Conservation (phyloP, 2,329 filamentous ascomycete genomes). For the Colletotrichum zoysiae region DNA sequence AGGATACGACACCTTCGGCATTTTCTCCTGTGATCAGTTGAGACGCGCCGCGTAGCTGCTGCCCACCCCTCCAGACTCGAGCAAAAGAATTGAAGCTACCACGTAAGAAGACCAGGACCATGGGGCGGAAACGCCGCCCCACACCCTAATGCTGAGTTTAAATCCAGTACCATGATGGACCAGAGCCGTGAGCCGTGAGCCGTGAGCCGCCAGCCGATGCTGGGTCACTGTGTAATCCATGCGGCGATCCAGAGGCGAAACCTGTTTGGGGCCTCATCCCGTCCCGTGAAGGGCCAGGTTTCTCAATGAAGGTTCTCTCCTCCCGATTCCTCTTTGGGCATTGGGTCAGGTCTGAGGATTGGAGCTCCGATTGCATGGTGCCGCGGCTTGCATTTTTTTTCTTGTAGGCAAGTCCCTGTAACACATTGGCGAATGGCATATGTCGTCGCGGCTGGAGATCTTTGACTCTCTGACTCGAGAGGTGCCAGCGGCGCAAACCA, state of each 20-base stretch:
- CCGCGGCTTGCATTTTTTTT: conserved; percentile 2
- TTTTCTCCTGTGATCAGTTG: background rate
- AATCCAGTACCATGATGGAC: conserved; percentile 21
- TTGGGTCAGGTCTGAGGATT: background rate
- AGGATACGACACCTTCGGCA: conserved; percentile 2
- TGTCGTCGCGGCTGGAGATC: conserved; percentile 22
- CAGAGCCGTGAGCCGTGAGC: conserved; percentile 15
- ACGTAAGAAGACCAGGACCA: background rate
- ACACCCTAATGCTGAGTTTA: conserved; percentile 21
- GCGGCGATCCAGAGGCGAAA: conserved; percentile 26
- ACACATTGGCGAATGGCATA: conserved; percentile 28
- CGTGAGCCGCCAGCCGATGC: conserved; percentile 4
- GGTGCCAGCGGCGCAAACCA: conserved; percentile 7
- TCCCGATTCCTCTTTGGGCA: conserved; percentile 1
- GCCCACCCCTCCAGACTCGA: background rate
- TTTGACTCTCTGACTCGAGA: conserved; percentile 31
- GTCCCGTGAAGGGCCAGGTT: conserved; percentile 7
- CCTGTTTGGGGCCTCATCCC: conserved; percentile 25
- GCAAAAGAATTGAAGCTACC: background rate
- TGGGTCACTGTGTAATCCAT: conserved; percentile 16
- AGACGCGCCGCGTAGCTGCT: conserved; percentile 5
- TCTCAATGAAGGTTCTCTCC: conserved; percentile 33
- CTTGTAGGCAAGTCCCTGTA: conserved; percentile 16
- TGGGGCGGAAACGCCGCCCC: background rate
- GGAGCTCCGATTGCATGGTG: background rate